phyloP scores from a whole-genome alignment of 176 grass and related monocot species.

The Carex cristatella region DNA sequence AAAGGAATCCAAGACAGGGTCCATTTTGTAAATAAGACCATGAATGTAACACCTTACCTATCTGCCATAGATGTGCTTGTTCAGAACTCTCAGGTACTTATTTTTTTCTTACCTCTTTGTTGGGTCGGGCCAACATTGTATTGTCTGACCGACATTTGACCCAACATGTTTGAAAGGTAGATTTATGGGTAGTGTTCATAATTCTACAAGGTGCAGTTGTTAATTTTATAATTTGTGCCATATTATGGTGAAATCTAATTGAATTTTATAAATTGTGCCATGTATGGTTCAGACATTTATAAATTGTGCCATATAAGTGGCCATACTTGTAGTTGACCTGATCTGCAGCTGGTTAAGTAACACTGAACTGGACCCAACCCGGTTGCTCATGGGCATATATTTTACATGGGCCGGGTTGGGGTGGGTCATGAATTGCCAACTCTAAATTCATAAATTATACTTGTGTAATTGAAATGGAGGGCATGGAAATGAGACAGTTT shows the following conservation, averaged over 20 bases:
- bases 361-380: background rate
- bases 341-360: background rate
- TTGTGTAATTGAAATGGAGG: background rate
- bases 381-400: background rate
- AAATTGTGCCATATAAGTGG: background rate
- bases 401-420: background rate
- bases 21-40: constrained; percentile 91
- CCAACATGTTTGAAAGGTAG: background rate
- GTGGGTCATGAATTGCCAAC: background rate
- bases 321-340: background rate
- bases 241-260: no score
- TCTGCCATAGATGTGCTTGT: constrained; percentile 95
- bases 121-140: background rate
- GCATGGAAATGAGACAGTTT: background rate
- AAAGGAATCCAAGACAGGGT: constrained; percentile 70
- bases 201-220: background rate
- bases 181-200: background rate
- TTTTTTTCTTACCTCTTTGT: background rate
- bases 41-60: constrained; percentile 88
- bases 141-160: background rate
- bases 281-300: background rate
- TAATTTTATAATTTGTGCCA: no score
- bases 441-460: background rate
- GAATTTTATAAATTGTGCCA: constrained; percentile 21
- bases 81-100: constrained; percentile 82